A percentile compares a stretch with the other conserved stretches of the same genome.
phyloP scores from a whole-genome alignment of 371 early-diverging fungal genomes.

The Funneliformis caledonium region DNA sequence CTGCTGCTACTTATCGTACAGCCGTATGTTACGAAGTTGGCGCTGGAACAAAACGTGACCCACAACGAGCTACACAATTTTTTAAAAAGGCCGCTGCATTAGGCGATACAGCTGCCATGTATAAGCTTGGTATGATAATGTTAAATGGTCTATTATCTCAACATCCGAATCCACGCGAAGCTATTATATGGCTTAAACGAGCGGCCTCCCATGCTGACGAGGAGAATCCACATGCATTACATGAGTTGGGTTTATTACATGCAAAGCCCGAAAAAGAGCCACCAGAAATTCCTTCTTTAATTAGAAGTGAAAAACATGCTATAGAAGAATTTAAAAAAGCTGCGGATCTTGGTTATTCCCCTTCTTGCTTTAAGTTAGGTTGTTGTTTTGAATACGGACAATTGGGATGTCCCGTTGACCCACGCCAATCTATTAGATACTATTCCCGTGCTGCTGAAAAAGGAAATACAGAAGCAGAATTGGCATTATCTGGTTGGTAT shows the following conservation, averaged over 20 bases:
- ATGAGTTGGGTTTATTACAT: conserved; percentile 89
- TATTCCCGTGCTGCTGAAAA: conserved; percentile 92
- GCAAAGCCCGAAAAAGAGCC: conserved; percentile 62
- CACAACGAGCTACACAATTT: conserved; percentile 83
- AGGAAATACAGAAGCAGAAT: conserved; percentile 80
- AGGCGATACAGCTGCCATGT: conserved; percentile 95
- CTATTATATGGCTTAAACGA: conserved; percentile 90
- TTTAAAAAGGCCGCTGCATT: conserved; percentile 93
- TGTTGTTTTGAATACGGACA: conserved; percentile 94
- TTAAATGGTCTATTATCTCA: conserved; percentile 80
- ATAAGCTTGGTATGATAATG: conserved; percentile 89
- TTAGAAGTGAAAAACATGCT: conserved; percentile 85
- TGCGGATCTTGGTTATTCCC: conserved; percentile 92
- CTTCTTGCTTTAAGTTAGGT: conserved; percentile 92
- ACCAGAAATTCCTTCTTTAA: conserved; percentile 70
- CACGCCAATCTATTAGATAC: conserved; percentile 94
- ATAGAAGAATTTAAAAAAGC: conserved; percentile 89
- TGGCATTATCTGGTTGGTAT: conserved; percentile 91
- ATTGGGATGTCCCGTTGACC: conserved; percentile 86
- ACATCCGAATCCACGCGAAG: conserved; percentile 80
- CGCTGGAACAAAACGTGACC: conserved; percentile 89
- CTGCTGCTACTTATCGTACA: conserved; percentile 90
- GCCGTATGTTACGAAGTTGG: conserved; percentile 97
- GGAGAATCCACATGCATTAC: conserved; percentile 90
- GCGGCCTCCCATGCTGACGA: conserved; percentile 89